Percentiles rank a stretch among this genome's conserved stretches.
Conservation (phyloP, 1,139 yeast genomes). For the Candida tropicalis region DNA sequence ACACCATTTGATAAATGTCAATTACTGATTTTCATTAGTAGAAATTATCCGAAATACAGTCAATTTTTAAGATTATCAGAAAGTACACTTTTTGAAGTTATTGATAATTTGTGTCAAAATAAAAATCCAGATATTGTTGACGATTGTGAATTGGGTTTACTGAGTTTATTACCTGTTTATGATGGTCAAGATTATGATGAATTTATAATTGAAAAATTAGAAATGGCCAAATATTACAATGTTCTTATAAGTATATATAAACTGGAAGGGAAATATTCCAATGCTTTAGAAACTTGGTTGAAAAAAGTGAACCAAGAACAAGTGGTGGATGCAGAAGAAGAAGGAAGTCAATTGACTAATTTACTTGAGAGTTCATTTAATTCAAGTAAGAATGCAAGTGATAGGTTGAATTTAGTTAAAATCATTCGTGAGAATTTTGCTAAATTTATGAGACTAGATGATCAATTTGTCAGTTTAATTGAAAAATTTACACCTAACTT, state of each 20-base stretch:
- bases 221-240: slow-evolving; percentile 54
- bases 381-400: slow-evolving; percentile 29
- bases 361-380: slow-evolving; percentile 45
- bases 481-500: slow-evolving; percentile 38
- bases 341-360: slow-evolving; percentile 20
- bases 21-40: slow-evolving; percentile 68
- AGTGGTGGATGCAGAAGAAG: slow-evolving; percentile 13
- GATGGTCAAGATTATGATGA: slow-evolving; percentile 53
- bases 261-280: slow-evolving; percentile 52
- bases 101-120: slow-evolving; percentile 54
- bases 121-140: slow-evolving; percentile 38
- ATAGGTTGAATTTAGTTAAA: slow-evolving; percentile 34
- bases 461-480: slow-evolving; percentile 38
- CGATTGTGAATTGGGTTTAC: slow-evolving; percentile 76
- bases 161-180: slow-evolving; percentile 63
- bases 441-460: slow-evolving; percentile 35
- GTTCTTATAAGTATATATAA: slow-evolving; percentile 63
- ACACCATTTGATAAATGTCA: slow-evolving; percentile 37
- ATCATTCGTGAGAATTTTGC: slow-evolving; percentile 42
- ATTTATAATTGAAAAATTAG: slow-evolving; percentile 51
- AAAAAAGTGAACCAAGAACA: slow-evolving; percentile 16
- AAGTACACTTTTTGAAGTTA: slow-evolving; percentile 48
- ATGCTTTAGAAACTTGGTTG: slow-evolving; percentile 47
- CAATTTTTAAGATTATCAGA: slow-evolving; percentile 78
- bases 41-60: slow-evolving; percentile 77